These are phyloP conservation scores for Alternaria brassicicola DNA, from an alignment of 2,329 filamentous ascomycete species.

Conservation along the genomic window DNA sequence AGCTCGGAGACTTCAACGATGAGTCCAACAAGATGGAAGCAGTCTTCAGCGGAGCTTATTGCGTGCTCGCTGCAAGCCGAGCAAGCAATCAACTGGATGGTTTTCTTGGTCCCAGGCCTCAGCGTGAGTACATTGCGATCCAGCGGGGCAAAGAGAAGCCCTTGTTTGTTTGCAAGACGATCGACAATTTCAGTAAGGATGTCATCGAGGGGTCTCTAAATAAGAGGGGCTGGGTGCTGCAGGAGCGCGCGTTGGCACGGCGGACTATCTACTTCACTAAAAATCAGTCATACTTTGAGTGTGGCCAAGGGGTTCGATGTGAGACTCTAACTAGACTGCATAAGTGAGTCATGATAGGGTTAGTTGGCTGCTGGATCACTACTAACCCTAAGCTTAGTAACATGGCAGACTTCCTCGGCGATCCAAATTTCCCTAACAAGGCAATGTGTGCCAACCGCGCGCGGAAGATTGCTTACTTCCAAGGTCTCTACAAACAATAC, in stretches of 20 bases:
- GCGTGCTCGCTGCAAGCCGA: constrained; percentile 23
- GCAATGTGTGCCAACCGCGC: constrained; percentile 10
- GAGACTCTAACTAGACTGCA: constrained; percentile 25
- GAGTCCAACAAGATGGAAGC: constrained; percentile 29
- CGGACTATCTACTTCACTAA: constrained; percentile 37
- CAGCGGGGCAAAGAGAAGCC: neutral
- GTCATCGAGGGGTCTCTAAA: constrained; percentile 26
- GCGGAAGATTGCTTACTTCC: constrained; percentile 25
- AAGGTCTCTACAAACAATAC: constrained; percentile 37
- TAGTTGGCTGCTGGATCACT: neutral
- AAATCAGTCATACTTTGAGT: constrained; percentile 38
- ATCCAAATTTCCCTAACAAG: constrained; percentile 32
- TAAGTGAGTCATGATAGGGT: constrained; percentile 16
- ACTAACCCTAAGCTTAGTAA: neutral
- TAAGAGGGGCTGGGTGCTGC: constrained; percentile 35
- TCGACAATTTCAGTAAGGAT: constrained; percentile 31
- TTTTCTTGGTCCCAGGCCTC: constrained; percentile 7
- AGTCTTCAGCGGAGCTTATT: constrained; percentile 25
- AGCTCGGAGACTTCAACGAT: constrained; percentile 23
- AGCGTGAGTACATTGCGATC: constrained; percentile 10
- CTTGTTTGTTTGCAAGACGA: constrained; percentile 23
- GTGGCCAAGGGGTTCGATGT: constrained; percentile 28
- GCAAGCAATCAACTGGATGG: constrained; percentile 14
- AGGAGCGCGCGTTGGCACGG: constrained; percentile 34
- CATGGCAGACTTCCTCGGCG: constrained; percentile 35